Percentiles rank a stretch among this genome's conserved stretches.
phyloP scores from a whole-genome alignment of 2,329 filamentous ascomycete species.

The Neonectria ditissima region DNA sequence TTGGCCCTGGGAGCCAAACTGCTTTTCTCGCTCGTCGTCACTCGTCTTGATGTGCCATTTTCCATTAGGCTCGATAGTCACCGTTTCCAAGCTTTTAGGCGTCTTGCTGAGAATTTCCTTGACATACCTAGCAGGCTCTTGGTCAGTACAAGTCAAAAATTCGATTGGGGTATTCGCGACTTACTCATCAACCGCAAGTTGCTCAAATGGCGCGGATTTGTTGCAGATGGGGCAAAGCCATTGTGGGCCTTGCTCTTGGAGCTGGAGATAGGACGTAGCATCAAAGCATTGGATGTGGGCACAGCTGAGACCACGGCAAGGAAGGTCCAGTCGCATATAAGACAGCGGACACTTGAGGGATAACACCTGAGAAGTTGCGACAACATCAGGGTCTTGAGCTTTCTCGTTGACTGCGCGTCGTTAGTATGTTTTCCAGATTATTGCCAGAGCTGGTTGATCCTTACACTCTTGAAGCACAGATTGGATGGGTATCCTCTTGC shows the following conservation, averaged over 20 bases:
- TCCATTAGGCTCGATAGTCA: constrained; percentile 90
- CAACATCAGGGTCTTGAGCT: constrained; percentile 88
- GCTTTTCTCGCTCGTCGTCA: constrained; percentile 48
- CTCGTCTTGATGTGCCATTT: constrained; percentile 70
- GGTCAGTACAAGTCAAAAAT: constrained; percentile 19
- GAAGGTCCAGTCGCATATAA: constrained; percentile 82
- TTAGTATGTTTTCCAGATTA: constrained; percentile 34
- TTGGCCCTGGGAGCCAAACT: constrained; percentile 5
- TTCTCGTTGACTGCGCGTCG: constrained; percentile 75
- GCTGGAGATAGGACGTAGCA: constrained; percentile 87
- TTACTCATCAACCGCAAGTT: constrained; percentile 87
- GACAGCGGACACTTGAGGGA: constrained; percentile 94
- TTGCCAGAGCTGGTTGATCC: constrained; percentile 46
- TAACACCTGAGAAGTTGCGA: constrained; percentile 87
- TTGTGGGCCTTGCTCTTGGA: constrained; percentile 95
- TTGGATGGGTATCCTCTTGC: constrained; percentile 81
- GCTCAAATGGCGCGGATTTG: constrained; percentile 83
- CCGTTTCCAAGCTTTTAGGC: constrained; percentile 78
- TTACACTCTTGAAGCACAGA: constrained; percentile 87
- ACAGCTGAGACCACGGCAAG: constrained; percentile 83
- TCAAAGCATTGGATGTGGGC: constrained; percentile 96
- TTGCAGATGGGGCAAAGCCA: constrained; percentile 98
- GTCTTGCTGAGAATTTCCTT: constrained; percentile 86
- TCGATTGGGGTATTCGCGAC: constrained; percentile 43
- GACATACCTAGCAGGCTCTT: constrained; percentile 72